Percentiles rank a stretch among this genome's conserved stretches.
phyloP scores from a whole-genome alignment of 2,329 filamentous ascomycete genomes.

The Thielaviopsis populi region DNA sequence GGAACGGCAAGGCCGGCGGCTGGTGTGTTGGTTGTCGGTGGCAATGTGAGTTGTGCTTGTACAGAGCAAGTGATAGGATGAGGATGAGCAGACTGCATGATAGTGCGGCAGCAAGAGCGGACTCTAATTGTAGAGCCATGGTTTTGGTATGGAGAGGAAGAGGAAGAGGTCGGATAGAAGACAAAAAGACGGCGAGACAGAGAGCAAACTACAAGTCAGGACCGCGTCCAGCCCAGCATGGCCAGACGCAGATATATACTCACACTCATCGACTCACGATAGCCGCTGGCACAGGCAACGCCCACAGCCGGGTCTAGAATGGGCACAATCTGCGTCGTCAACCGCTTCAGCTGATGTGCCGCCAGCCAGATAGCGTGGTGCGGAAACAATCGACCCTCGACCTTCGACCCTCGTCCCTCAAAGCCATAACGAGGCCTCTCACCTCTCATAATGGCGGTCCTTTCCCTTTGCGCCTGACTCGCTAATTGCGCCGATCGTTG shows the following conservation, averaged over 20 bases:
- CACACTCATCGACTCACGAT: background rate
- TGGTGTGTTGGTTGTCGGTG: background rate
- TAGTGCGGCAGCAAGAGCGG: background rate
- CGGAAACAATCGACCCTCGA: too few species aligned
- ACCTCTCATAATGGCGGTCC: background rate
- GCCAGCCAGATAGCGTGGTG: too few species aligned
- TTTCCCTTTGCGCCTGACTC: background rate
- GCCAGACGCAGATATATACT: background rate
- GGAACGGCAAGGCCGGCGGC: background rate
- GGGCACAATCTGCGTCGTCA: background rate
- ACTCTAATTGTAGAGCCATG: background rate
- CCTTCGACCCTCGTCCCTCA: too few species aligned
- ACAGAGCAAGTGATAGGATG: background rate
- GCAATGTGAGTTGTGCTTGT: background rate
- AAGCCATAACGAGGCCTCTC: background rate
- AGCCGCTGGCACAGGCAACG: too few species aligned
- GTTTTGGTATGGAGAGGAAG: background rate
- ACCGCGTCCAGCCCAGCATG: too few species aligned
- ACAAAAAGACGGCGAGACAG: too few species aligned
- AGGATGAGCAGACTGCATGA: background rate
- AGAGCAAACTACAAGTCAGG: too few species aligned
- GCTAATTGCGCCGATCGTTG: background rate
- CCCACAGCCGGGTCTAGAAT: background rate
- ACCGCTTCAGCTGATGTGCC: background rate
- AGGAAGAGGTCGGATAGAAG: too few species aligned